A percentile compares a stretch with the other conserved stretches of the same genome.
Evolutionary conservation across 257 asterid species (phyloP).

Genomic region (Prunella vulgaris): DNA sequence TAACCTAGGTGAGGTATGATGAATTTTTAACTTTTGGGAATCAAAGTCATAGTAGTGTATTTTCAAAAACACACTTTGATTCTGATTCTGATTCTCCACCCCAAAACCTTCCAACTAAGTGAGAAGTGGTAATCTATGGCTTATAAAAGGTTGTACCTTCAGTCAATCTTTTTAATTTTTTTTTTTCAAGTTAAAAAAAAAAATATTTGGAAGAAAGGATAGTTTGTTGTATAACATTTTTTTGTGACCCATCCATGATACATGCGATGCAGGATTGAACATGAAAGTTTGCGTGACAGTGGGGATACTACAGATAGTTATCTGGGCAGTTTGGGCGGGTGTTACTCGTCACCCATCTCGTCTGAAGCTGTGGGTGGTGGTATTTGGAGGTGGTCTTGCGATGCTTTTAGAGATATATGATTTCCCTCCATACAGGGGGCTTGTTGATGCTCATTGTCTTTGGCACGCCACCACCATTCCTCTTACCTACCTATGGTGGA

Average conservation of each 20-base stretch:
- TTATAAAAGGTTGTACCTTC: not conserved
- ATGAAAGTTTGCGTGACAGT: slow-evolving; percentile 57
- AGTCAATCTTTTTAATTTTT: too few species aligned
- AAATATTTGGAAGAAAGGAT: not conserved
- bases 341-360: slow-evolving; percentile 60
- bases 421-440: slow-evolving; percentile 70
- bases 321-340: slow-evolving; percentile 86
- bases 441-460: slow-evolving; percentile 76
- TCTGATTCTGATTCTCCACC: too few species aligned
- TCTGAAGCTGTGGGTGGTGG: slow-evolving; percentile 65
- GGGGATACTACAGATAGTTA: slow-evolving; percentile 41
- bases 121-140: not conserved
- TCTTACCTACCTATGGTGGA: slow-evolving; percentile 76
- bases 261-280: slow-evolving; percentile 58
- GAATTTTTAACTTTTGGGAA: too few species aligned
- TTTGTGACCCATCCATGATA: not conserved
- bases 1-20: too few species aligned
- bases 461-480: slow-evolving; percentile 84
- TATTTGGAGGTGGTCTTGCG: slow-evolving; percentile 55
- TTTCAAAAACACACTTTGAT: too few species aligned
- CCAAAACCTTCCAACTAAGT: not conserved
- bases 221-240: not conserved
- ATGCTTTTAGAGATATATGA: slow-evolving; percentile 70
- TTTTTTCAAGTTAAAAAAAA: too few species aligned
- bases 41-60: too few species aligned